Evolutionary conservation across 1,139 yeast species (phyloP), one percentile per base, ranked within the genome.

Genomic region (Suhomyces terraborum): DNA sequence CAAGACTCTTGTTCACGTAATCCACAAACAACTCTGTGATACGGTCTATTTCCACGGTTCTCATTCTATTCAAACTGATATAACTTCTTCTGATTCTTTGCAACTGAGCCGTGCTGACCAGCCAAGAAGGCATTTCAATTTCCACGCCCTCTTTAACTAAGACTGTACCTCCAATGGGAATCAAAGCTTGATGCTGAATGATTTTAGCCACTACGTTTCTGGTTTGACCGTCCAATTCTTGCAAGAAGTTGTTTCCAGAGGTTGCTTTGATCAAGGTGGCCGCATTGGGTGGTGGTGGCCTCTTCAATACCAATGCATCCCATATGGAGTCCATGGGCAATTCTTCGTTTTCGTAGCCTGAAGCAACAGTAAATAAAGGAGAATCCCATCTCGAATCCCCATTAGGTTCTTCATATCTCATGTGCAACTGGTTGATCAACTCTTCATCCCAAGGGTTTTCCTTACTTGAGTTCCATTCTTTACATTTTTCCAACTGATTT

Each of bases 371-470:
- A 59, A 88, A 84, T 47, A 91, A 66, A 2, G 99, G 99, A 4
- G 95, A 81, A 59, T 93, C 99, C 98, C 98, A 93, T 46, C 97
- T 70, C 27, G 84, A 79, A 56, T 79, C 78, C 16, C 82, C 82
- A 55, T 88, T 86, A 1, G 99, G 99, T 59, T 93, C 98, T 61
- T 93, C 98, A 56, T 84, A 94, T 48, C 98, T 65, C 80, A 89
- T 86, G 4, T 81, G 76, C 48, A 93, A 66, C 40, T 85, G 93
- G 17, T 74, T 75, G 35, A 91, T 69, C 36, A 88, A 63, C 28
- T 77, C 84, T 1, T 71, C 73, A 26, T 80, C 84, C 98, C 98
- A 91, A 33, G 68, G 64, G 23, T 64, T 61, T 2, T 45, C 56
- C 0, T 51, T 31, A 2, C 40, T 41, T 4, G 38, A 30, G 58